These are phyloP conservation scores for Colletotrichum viniferum DNA, from an alignment of 2,329 filamentous ascomycete species.

Conservation along the genomic window DNA sequence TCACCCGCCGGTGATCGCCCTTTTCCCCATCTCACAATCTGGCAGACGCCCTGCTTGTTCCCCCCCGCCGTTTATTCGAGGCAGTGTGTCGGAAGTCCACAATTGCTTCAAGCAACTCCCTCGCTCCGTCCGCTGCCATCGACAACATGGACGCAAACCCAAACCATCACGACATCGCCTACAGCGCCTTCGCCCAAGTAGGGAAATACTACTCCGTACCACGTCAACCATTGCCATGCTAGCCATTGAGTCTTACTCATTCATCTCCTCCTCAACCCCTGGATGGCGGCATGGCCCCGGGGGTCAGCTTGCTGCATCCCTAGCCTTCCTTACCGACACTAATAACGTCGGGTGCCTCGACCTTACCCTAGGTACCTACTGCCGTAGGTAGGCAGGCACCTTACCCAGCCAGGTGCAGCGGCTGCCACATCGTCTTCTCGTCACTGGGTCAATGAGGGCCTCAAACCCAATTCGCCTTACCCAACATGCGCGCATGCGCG, in stretches of 20 bases:
- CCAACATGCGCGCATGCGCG: not conserved
- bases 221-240: not conserved
- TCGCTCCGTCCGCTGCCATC: not conserved
- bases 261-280: not conserved
- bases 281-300: not conserved
- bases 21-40: not conserved
- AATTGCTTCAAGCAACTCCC: slow-evolving; percentile 1
- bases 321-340: not conserved
- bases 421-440: not conserved
- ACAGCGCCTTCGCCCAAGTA: not conserved
- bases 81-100: not conserved
- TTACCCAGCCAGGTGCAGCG: not conserved
- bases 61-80: not conserved
- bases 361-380: not conserved
- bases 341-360: not conserved
- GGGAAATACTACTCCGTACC: not conserved
- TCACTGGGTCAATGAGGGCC: not conserved
- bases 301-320: not conserved
- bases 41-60: not conserved
- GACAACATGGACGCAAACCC: not conserved
- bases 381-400: not conserved
- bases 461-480: not conserved
- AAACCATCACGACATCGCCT: not conserved
- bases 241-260: not conserved
- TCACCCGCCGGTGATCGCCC: not conserved